Conservation (phyloP, 2,329 filamentous ascomycete genomes). For the Penicillium sp. region DNA sequence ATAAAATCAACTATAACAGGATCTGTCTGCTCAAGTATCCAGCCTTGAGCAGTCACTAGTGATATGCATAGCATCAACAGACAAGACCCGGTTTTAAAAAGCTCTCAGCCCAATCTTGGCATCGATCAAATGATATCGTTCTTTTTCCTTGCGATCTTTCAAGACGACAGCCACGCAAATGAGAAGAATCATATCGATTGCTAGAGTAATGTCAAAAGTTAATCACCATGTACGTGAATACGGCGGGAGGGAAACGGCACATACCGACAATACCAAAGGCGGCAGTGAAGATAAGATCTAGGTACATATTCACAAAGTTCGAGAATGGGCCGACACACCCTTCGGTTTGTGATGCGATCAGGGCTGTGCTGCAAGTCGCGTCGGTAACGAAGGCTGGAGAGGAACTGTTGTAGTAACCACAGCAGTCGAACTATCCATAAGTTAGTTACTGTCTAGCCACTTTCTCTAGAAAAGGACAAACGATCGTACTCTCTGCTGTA, state of each 20-base stretch:
- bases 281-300: conserved; percentile 74
- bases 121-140: conserved; percentile 75
- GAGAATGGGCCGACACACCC: conserved; percentile 68
- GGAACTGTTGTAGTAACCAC: conserved; percentile 71
- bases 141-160: conserved; percentile 75
- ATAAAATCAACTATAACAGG: background rate
- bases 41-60: conserved; percentile 1
- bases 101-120: conserved; percentile 61
- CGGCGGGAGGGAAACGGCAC: conserved; percentile 17
- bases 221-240: background rate
- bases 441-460: background rate
- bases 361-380: conserved; percentile 62
- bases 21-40: conserved; percentile 6
- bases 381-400: conserved; percentile 69
- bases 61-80: conserved; percentile 31
- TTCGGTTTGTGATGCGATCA: conserved; percentile 64
- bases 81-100: conserved; percentile 10
- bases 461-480: background rate
- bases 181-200: conserved; percentile 63
- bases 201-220: conserved; percentile 27
- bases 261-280: conserved; percentile 73
- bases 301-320: conserved; percentile 64
- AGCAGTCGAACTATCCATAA: conserved; percentile 68
- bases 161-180: conserved; percentile 70
- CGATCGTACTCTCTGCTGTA: conserved; percentile 63